Base-by-base conservation (phyloP, 2,329 filamentous ascomycete species). In the Chalara sp. region DNA sequence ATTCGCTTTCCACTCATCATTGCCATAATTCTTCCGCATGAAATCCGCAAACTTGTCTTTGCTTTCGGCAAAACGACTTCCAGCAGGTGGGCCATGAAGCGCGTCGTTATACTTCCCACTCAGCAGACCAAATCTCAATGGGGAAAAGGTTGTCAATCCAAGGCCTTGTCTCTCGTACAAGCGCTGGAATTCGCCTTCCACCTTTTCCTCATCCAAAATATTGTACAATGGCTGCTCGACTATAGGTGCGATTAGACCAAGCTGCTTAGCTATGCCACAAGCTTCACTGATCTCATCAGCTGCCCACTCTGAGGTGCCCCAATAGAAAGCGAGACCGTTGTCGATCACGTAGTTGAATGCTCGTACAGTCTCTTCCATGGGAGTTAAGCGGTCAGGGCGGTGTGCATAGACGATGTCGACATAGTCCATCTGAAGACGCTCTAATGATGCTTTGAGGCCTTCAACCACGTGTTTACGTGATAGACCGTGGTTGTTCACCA, bases 191-290 rank as follows among this genome's bases (percentile, higher is more conserved):
- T 85, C 80, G 51, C 68, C 67, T 68, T 85, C 81, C 13, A 84
- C 78, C 59, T 76, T 76, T 59, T 78, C 68, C 33, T 80, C 75
- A 50, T 70, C 70, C 32, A 84, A 71, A 62, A 83, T 74, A 66
- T 82, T 84, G 68, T 84, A 84, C 44, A 76, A 71, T 2, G 80
- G 80, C 68, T 85, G 81, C 66, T 85, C 81, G 63, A 82, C 76
- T 39, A 82, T 62, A 5, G 81, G 81, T 5, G 76, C 80, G 52
- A 84, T 73, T 44, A 85, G 69, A 21, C 74, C 71, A 11, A 83
- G 71, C 57, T 71, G 72, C 58, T 83, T 78, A 35, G 81, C 78
- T 53, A 79, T 72, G 47, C 69, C 65, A 30, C 71, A 76, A 41
- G 80, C 80, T 65, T 83, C 78, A 53, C 71, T 72, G 63, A 83